These are phyloP conservation scores for Alternaria sp. DNA, from an alignment of 2,329 filamentous ascomycete genomes.

Conservation along the genomic window DNA sequence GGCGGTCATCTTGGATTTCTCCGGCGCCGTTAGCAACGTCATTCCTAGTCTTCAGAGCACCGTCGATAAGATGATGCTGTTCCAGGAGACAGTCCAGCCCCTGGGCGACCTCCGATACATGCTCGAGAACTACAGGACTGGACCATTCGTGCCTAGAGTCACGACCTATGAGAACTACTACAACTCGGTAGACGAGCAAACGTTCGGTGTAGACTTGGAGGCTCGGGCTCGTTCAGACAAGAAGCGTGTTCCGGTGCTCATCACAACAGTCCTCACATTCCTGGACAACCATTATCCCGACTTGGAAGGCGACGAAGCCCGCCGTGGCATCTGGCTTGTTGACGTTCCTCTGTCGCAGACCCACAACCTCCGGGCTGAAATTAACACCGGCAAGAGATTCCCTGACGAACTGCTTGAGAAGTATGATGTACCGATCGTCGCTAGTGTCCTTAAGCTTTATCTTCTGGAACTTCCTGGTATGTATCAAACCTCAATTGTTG, in stretches of 20 bases:
- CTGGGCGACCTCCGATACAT: slow-evolving; percentile 89
- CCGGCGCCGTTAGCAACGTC: slow-evolving; percentile 95
- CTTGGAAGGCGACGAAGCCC: slow-evolving; percentile 92
- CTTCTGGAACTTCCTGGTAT: slow-evolving; percentile 90
- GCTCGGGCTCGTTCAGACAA: slow-evolving; percentile 90
- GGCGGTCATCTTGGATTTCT: slow-evolving; percentile 96
- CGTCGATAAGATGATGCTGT: slow-evolving; percentile 98
- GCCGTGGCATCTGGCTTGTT: slow-evolving; percentile 90
- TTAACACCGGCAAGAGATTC: slow-evolving; percentile 88
- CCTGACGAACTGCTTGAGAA: slow-evolving; percentile 79
- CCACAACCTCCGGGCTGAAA: slow-evolving; percentile 79
- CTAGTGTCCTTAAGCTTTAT: slow-evolving; percentile 91
- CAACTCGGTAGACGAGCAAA: slow-evolving; percentile 95
- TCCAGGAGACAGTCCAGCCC: slow-evolving; percentile 98
- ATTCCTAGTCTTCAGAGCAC: slow-evolving; percentile 95
- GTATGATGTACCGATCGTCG: slow-evolving; percentile 93
- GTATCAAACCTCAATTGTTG: slow-evolving; percentile 37
- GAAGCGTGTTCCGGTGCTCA: slow-evolving; percentile 90
- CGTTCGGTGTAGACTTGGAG: slow-evolving; percentile 97
- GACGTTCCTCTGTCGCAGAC: slow-evolving; percentile 87
- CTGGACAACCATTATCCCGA: slow-evolving; percentile 97
- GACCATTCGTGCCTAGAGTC: slow-evolving; percentile 88
- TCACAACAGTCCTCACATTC: slow-evolving; percentile 93
- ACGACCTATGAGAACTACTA: slow-evolving; percentile 99
- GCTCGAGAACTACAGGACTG: slow-evolving; percentile 95